Evolutionary conservation across 257 asterid species (phyloP), one percentile per base, ranked within the genome.

Genomic region (Lithospermum erythrorhizon): DNA sequence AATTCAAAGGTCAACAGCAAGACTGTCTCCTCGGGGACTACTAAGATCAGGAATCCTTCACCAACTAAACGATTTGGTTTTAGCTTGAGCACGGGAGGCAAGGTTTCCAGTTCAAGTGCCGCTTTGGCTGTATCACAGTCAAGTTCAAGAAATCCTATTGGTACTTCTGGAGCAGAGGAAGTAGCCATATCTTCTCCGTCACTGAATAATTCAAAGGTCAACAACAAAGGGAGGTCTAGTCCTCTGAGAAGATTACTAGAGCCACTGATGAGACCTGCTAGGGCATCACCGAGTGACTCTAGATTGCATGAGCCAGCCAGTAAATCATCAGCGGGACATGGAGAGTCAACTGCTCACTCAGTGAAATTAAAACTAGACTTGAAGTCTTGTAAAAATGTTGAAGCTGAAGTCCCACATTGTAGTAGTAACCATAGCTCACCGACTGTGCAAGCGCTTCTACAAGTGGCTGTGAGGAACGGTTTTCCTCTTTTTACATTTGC

Each of bases 221-320:
- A 70, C 21, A 62, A 73, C 57, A 81, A 85, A 70, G 64, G 77
- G 70, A 78, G 80, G 72, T 72, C 94, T 15, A 84, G 95, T 73
- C 95, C 95, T 61, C 56, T 87, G 76, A 79, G 89, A 81, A 84
- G 95, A 79, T 68, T 87, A 54, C 82, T 84, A 21, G 90, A 84
- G 59, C 94, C 96, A 48, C 74, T 84, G 48, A 74, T 82, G 66
- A 84, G 78, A 76, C 87, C 90, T 57, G 30, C 58, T 55, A 66
- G 54, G 53, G 70, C 79, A 59, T 25, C 59, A 13, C 68, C 64
- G 61, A 68, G 64, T 59, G 72, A 70, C 59, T 70, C 70, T 41
- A 64, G 76, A n/a, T 65, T 66, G 56, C 61, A 56, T 8, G 75
- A 62, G 9, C 58, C 52, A 63, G 48, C 71, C 49, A 21, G 45